Percentiles rank a stretch among this genome's conserved stretches.
phyloP scores from a whole-genome alignment of 75 land plant genomes.

The Cupressus sempervirens region DNA sequence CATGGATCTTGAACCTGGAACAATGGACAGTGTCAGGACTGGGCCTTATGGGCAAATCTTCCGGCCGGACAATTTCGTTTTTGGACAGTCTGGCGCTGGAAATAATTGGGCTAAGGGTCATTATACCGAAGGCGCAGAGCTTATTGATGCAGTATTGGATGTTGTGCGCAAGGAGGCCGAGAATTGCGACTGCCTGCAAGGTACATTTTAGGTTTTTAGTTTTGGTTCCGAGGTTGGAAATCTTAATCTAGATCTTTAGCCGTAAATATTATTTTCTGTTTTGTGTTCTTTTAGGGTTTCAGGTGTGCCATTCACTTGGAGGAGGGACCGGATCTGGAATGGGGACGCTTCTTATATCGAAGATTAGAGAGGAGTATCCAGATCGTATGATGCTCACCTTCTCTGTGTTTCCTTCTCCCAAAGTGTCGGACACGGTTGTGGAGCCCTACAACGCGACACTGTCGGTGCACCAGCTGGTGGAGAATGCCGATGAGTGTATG shows the following conservation, averaged over 20 bases:
- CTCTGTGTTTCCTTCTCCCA: too few species aligned
- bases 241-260: background rate
- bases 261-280: slow-evolving; percentile 37
- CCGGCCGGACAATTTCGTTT: too few species aligned
- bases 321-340: too few species aligned
- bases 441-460: slow-evolving; percentile 8
- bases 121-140: slow-evolving; percentile 32
- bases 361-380: too few species aligned
- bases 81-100: too few species aligned
- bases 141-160: slow-evolving; percentile 30
- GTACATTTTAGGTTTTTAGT: background rate
- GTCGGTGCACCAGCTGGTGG: slow-evolving; percentile 44
- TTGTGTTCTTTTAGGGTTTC: slow-evolving; percentile 49
- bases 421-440: too few species aligned
- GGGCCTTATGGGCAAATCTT: too few species aligned
- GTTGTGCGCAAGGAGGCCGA: slow-evolving; percentile 10
- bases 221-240: background rate
- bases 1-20: slow-evolving; percentile 25
- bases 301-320: slow-evolving; percentile 24
- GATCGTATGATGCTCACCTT: too few species aligned
- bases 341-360: too few species aligned
- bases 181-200: slow-evolving; percentile 35
- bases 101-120: slow-evolving; percentile 5
- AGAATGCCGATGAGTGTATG: slow-evolving; percentile 54
- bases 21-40: too few species aligned